A percentile compares a stretch with the other conserved stretches of the same genome.
Conservation (phyloP, 2,329 filamentous ascomycete species). For the Aspergillus quadricinctus region DNA sequence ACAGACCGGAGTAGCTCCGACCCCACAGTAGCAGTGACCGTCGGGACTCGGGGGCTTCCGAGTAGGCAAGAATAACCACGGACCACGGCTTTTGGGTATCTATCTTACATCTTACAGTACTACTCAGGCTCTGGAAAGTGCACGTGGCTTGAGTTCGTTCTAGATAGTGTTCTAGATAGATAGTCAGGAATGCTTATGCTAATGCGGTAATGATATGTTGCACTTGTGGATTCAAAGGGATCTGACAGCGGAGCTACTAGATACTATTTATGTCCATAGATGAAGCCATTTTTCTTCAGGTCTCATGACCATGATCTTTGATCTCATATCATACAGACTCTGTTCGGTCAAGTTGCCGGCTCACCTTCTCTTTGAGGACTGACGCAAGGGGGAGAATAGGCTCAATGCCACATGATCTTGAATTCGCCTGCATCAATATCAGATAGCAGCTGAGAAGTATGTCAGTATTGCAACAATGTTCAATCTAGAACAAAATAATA, state of each 20-base stretch:
- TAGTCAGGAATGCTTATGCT: not conserved
- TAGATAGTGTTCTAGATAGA: not conserved
- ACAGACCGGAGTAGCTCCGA: slow-evolving; percentile 13
- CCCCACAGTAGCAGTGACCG: not conserved
- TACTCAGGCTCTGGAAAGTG: not conserved
- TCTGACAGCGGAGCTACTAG: slow-evolving; percentile 20
- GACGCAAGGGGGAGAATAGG: not conserved
- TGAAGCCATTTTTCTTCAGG: slow-evolving; percentile 16
- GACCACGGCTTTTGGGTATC: too few species aligned
- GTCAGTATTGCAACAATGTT: not conserved
- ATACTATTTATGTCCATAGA: not conserved
- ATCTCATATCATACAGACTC: not conserved
- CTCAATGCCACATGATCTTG: not conserved
- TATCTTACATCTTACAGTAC: too few species aligned
- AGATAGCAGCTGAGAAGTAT: too few species aligned
- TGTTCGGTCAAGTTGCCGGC: not conserved
- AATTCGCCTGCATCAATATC: not conserved
- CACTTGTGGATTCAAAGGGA: slow-evolving; percentile 5
- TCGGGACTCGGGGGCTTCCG: not conserved
- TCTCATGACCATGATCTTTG: slow-evolving; percentile 20
- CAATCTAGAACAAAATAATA: too few species aligned
- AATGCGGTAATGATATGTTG: slow-evolving; percentile 2
- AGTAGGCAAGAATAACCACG: too few species aligned
- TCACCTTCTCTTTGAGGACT: not conserved
- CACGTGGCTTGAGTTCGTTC: slow-evolving; percentile 4